Evolutionary conservation across 2,329 filamentous ascomycete genomes (phyloP), one percentile per base, ranked within the genome.

Genomic region (Scedosporium dehoogii): DNA sequence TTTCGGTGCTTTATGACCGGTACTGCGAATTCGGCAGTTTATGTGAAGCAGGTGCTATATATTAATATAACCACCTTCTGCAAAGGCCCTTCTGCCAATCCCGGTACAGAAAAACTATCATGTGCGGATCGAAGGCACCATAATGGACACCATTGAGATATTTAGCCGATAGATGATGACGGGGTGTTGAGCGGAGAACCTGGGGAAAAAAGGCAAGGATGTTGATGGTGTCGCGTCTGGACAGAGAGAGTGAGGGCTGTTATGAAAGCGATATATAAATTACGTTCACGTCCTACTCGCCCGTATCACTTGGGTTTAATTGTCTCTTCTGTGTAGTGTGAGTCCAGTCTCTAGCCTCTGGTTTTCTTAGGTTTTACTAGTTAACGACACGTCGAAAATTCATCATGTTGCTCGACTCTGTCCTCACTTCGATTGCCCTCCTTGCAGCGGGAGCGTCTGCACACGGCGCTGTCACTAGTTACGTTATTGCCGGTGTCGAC

Each of bases 381-480:
- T 2, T 3, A 23, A 25, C 21, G 12, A 14, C 12, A 18, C 27
- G 2, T 18, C 44, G 6, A 42, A n/a, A 3, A 46, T 41, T 33
- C 41, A 56, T 7, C 16, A 62, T 62, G 60, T n/a, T 58, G 7
- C n/a, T 53, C 42, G 16, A 63, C 10, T 63, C 65, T 3, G 33
- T 73, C 60, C 65, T 76, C 63, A 68, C 72, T 46, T 68, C 72
- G 27, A 66, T 69, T 51, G 68, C 66, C 56, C 66, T 74, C 38
- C 66, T 73, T 33, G 67, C 68, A 42, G 68, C 68, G 10, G 65
- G 70, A 38, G 69, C 66, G 41, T 66, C 71, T 29, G 71, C 73
- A 64, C 71, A 79, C 65, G 73, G 70, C 12, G 73, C 73, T 58
- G 78, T 79, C 16, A 79, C 73, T 18, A 79, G 76, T 63, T 83